These are phyloP conservation scores for Penicillium waksmanii DNA, from an alignment of 495 filamentous ascomycete genomes.

Conservation along the genomic window DNA sequence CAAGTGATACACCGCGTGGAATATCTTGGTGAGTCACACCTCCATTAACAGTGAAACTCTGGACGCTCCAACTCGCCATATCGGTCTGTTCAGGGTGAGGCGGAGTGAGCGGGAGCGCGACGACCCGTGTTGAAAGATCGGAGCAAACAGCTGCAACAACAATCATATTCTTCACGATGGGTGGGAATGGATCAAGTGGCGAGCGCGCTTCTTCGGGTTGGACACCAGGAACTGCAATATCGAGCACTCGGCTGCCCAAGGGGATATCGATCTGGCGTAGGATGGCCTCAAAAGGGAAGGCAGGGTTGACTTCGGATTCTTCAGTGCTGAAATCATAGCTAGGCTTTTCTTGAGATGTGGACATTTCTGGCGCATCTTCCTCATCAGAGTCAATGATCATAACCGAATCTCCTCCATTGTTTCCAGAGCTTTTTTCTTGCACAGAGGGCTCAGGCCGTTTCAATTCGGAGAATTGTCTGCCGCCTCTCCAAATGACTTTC, in stretches of 20 bases:
- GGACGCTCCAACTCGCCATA: slow-evolving; percentile 58
- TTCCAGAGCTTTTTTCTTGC: slow-evolving; percentile 35
- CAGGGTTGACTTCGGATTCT: slow-evolving; percentile 62
- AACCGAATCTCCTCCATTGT: slow-evolving; percentile 58
- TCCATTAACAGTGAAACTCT: slow-evolving; percentile 55
- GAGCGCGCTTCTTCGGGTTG: slow-evolving; percentile 48
- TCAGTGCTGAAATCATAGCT: slow-evolving; percentile 56
- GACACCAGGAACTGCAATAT: slow-evolving; percentile 62
- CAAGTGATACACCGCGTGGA: slow-evolving; percentile 69
- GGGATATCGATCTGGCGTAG: slow-evolving; percentile 69
- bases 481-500: slow-evolving; percentile 80
- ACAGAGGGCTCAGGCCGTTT: slow-evolving; percentile 25
- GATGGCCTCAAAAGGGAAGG: slow-evolving; percentile 56
- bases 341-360: slow-evolving; percentile 43
- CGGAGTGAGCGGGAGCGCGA: slow-evolving; percentile 73
- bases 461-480: slow-evolving; percentile 60
- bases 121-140: slow-evolving; percentile 66
- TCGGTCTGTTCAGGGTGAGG: slow-evolving; percentile 61
- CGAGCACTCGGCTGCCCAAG: slow-evolving; percentile 63
- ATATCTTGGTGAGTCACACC: slow-evolving; percentile 59
- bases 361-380: slow-evolving; percentile 54
- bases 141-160: slow-evolving; percentile 73
- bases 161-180: slow-evolving; percentile 64
- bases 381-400: slow-evolving; percentile 85
- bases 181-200: slow-evolving; percentile 59